Conservation (phyloP, 1,139 yeast genomes). For the Saccharomycopsis hybrid region DNA sequence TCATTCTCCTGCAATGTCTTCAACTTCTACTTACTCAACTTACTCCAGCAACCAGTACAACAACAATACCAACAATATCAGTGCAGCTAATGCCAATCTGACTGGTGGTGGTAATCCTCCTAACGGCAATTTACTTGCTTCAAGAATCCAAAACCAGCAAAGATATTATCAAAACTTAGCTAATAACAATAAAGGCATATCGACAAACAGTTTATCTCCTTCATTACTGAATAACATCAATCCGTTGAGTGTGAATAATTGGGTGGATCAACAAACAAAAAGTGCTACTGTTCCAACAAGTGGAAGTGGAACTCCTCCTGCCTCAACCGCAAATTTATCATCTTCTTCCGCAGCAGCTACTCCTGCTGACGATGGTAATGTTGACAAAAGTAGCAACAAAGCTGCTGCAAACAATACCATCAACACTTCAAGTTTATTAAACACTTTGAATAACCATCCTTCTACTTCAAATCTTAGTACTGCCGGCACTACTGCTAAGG, state of each 20-base stretch:
- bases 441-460: conserved; percentile 19
- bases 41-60: conserved; percentile 10
- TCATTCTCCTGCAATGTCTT: conserved; percentile 19
- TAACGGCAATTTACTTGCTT: neutral
- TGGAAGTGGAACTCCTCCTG: neutral
- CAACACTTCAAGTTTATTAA: neutral
- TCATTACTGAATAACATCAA: conserved; percentile 7
- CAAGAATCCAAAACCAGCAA: conserved; percentile 1
- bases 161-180: conserved; percentile 1
- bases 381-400: neutral
- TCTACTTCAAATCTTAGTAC: conserved; percentile 8
- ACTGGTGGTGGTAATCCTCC: neutral
- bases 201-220: neutral
- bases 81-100: conserved; percentile 3
- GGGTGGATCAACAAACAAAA: conserved; percentile 15
- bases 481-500: conserved; percentile 9
- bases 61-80: conserved; percentile 9
- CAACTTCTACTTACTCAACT: conserved; percentile 11
- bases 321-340: neutral
- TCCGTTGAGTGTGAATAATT: conserved; percentile 14
- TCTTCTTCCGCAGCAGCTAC: no score
- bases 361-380: neutral
- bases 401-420: conserved; percentile 7
- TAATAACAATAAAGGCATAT: neutral
- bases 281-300: neutral